Conservation (phyloP, 2,329 filamentous ascomycete genomes). For the Tolypocladium amazonense region DNA sequence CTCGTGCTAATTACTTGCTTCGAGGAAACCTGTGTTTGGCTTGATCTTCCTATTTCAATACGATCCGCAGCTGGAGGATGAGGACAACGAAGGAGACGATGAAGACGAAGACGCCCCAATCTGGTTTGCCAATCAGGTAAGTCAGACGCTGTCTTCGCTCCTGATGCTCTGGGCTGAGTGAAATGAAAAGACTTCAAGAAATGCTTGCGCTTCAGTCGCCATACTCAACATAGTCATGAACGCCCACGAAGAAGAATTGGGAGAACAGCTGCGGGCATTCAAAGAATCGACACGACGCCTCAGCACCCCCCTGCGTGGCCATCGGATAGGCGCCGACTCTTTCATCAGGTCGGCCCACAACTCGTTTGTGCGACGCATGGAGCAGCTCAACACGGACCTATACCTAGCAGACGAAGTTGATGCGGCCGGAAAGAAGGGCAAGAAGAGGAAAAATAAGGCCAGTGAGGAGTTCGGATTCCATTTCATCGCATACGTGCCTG, state of each 20-base stretch:
- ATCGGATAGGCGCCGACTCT: conserved; percentile 61
- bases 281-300: conserved; percentile 60
- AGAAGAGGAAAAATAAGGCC: conserved; percentile 27
- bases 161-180: conserved; percentile 4
- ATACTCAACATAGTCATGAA: conserved; percentile 94
- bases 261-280: conserved; percentile 60
- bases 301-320: conserved; percentile 62
- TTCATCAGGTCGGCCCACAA: conserved; percentile 81
- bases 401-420: conserved; percentile 47
- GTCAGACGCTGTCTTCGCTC: conserved; percentile 5
- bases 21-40: conserved; percentile 64
- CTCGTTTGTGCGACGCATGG: conserved; percentile 70
- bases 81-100: conserved; percentile 36
- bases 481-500: conserved; percentile 81
- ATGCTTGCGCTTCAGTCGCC: conserved; percentile 87
- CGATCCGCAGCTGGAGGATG: conserved; percentile 24
- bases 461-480: conserved; percentile 62
- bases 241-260: conserved; percentile 52
- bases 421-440: conserved; percentile 24
- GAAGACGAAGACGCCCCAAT: conserved; percentile 38
- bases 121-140: conserved; percentile 91
- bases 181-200: conserved; percentile 53
- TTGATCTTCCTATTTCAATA: conserved; percentile 84
- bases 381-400: conserved; percentile 64
- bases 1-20: neutral